These are phyloP conservation scores for Fusarium sambucinum DNA, from an alignment of 2,329 filamentous ascomycete species.

Conservation along the genomic window DNA sequence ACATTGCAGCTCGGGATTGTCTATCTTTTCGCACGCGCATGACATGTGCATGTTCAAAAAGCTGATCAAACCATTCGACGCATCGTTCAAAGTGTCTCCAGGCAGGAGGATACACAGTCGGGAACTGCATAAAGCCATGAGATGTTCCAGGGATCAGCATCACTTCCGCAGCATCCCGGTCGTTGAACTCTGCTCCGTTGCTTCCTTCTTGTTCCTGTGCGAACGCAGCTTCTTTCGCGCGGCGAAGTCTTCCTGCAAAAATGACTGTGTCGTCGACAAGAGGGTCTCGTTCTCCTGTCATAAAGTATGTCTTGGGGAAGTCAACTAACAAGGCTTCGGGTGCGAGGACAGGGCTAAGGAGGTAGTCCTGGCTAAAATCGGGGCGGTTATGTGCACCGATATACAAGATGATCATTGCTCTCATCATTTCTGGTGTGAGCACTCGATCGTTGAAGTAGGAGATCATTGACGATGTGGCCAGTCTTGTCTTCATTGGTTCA, in stretches of 20 bases:
- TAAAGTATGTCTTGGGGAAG: slow-evolving; percentile 95
- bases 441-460: slow-evolving; percentile 98
- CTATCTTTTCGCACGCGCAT: slow-evolving; percentile 49
- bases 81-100: slow-evolving; percentile 88
- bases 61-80: slow-evolving; percentile 82
- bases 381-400: slow-evolving; percentile 93
- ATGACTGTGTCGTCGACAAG: slow-evolving; percentile 97
- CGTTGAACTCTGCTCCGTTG: slow-evolving; percentile 55
- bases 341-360: slow-evolving; percentile 89
- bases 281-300: slow-evolving; percentile 95
- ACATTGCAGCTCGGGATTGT: slow-evolving; percentile 18
- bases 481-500: slow-evolving; percentile 78
- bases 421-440: slow-evolving; percentile 97
- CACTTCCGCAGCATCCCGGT: slow-evolving; percentile 71
- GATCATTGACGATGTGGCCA: slow-evolving; percentile 96
- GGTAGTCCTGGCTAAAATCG: slow-evolving; percentile 90
- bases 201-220: slow-evolving; percentile 25
- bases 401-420: slow-evolving; percentile 98
- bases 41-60: slow-evolving; percentile 70
- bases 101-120: slow-evolving; percentile 85
- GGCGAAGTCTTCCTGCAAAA: slow-evolving; percentile 88
- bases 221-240: slow-evolving; percentile 73
- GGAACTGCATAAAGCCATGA: slow-evolving; percentile 95
- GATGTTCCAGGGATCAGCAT: slow-evolving; percentile 87
- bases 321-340: slow-evolving; percentile 83